Base-by-base conservation (phyloP, 352 stramenopile species). In the Globisporangium cystogenes region DNA sequence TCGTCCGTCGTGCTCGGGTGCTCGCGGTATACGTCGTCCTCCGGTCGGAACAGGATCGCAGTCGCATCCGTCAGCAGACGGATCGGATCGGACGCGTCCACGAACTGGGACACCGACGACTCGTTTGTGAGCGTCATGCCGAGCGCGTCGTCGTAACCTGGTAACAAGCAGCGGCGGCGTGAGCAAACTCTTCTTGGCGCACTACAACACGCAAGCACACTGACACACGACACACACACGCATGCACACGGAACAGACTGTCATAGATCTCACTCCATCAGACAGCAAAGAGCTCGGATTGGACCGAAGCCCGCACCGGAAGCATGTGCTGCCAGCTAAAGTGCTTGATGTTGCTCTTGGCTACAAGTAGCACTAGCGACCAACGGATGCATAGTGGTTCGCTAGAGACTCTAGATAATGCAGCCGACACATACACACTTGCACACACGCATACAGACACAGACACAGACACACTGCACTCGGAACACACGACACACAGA, bases 1-100 rank as follows among this genome's bases (percentile, higher is more conserved):
- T 98, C 92, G 8, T 90, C 65, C 0, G 59, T 87, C 1, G 92
- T 98, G 10, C 70, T 53, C 4, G 74, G 71, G 62, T 94, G 86
- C 0, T 91, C 75, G 0, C 72, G 76, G 56, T 90, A 95, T n/a
- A 92, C 76, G 36, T 90, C 74, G 35, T 92, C 84, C 36, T 85
- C 70, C 0, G 76, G 73, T 14, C 87, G 50, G 68, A 99, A 99
- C 0, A 76, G 75, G 20, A 99, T 87, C 18, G 95, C 87, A 0
- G 94, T 99, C 35, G 88, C 91, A 48, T 98, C 88, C 4, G 90
- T 98, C 14, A 99, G 60, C 23, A 99, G 70, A 41, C 96, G 87
- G 51, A 99, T 97, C 6, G 98, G 96, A 57, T 99, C 96, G 24
- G 90, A 84, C 0, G 68, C 74, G 26, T 91, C 80, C 3, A 97